A percentile compares a stretch with the other conserved stretches of the same genome.
phyloP scores from a whole-genome alignment of 75 land plant species.

The Picea sitchensis region DNA sequence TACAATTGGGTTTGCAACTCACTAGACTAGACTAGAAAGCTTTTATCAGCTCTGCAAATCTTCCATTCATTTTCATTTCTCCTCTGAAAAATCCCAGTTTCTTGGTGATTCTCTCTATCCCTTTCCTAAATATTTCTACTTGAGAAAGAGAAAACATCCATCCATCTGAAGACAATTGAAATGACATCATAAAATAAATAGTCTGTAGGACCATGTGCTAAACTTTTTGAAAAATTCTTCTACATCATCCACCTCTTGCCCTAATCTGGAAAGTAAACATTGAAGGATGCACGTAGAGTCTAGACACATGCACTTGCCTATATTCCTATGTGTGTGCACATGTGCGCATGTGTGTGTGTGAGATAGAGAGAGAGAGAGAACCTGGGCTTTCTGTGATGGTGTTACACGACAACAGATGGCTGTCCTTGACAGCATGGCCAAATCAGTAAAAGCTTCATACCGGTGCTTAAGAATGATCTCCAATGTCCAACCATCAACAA shows the following conservation, averaged over 20 bases:
- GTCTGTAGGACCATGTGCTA: not conserved
- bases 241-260: not conserved
- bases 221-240: not conserved
- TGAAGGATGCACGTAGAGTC: not conserved
- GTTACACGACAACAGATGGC: conserved; percentile 99
- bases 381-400: conserved; percentile 98
- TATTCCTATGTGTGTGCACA: not conserved
- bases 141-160: no score
- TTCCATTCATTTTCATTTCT: no score
- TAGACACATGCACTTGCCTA: not conserved
- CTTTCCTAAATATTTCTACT: no score
- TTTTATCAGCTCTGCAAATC: no score
- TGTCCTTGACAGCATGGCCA: conserved; percentile 86
- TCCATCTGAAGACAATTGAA: not conserved
- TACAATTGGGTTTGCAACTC: no score
- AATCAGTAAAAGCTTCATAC: conserved; percentile 69
- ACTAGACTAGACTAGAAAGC: no score
- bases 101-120: no score
- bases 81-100: no score
- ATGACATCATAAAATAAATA: not conserved
- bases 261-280: not conserved
- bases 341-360: not conserved
- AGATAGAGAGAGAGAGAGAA: conserved; percentile 13
- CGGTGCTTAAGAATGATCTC: conserved; percentile 79
- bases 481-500: conserved; percentile 95